Percentiles rank a stretch among this genome's conserved stretches.
Evolutionary conservation across 1,284 basidiomycete genomes (phyloP).

Genomic region (Pseudozyma sp.): DNA sequence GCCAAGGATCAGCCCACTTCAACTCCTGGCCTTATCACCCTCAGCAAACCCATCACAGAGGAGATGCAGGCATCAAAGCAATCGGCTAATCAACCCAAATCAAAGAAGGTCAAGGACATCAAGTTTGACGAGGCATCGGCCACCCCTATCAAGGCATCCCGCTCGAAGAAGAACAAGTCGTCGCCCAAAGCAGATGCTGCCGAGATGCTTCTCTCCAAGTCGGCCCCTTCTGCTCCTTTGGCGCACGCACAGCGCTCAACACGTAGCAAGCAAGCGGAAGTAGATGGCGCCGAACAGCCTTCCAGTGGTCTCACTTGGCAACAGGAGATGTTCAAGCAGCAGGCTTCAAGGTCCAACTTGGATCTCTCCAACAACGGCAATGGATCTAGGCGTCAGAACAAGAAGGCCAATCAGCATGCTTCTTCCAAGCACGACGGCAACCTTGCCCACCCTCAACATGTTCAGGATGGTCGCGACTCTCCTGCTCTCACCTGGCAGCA

Average conservation of each 20-base stretch:
- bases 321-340: slow-evolving; percentile 50
- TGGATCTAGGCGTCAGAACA: slow-evolving; percentile 24
- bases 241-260: slow-evolving; percentile 18
- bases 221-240: slow-evolving; percentile 36
- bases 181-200: slow-evolving; percentile 37
- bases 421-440: slow-evolving; percentile 45
- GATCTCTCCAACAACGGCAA: slow-evolving; percentile 29
- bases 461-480: slow-evolving; percentile 43
- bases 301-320: slow-evolving; percentile 54
- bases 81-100: slow-evolving; percentile 13
- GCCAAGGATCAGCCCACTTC: slow-evolving; percentile 11
- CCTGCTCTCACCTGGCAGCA: slow-evolving; percentile 61
- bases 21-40: slow-evolving; percentile 51
- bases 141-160: slow-evolving; percentile 33
- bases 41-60: slow-evolving; percentile 48
- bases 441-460: slow-evolving; percentile 43
- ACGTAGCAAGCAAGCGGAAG: slow-evolving; percentile 16
- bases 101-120: slow-evolving; percentile 44
- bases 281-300: slow-evolving; percentile 10
- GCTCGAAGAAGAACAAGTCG: slow-evolving; percentile 37
- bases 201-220: slow-evolving; percentile 48
- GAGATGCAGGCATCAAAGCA: slow-evolving; percentile 42
- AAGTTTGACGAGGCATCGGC: slow-evolving; percentile 35
- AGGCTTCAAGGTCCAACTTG: slow-evolving; percentile 22
- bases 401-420: slow-evolving; percentile 13